Evolutionary conservation across 2,329 filamentous ascomycete genomes (phyloP), one percentile per base, ranked within the genome.

Genomic region (Fusarium chlamydosporum): DNA sequence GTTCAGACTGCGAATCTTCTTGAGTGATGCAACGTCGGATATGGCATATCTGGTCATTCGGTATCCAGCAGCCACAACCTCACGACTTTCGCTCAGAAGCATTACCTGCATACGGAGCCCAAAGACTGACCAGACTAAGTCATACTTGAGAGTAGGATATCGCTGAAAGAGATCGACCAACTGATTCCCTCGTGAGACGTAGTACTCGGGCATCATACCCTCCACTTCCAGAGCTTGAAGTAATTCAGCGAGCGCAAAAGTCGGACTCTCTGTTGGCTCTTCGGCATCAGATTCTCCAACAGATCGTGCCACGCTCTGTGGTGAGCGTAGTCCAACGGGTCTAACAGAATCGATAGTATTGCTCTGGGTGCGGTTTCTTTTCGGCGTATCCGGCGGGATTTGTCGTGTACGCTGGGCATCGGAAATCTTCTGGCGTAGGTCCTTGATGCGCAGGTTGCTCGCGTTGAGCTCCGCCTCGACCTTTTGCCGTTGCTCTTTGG

Each of bases 121-220:
- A 79, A 99, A 99, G 2, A 97, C 90, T 6, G 94, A 92, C 96
- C 96, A 99, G 2, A 93, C 94, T 48, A 99, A 82, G 79, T 99
- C 96, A 78, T 98, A 97, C 77, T 99, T 99, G 59, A 99, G 85
- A 2, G 93, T 95, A 2, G 94, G 93, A 79, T 98, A 89, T 54
- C 93, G 88, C 78, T 95, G 97, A 81, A 99, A 97, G n/a, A 99
- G 84, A 66, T 96, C 92, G n/a, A 98, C 96, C 10, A 99, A 85
- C 68, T 89, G 92, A 76, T 99, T 99, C 27, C 94, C 94, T 65
- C 93, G 89, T 62, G 92, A 92, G 53, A 99, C 95, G 76, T 99
- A 99, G 81, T 97, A 97, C 79, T 98, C 96, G 1, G 95, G 91
- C 42, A 89, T 88, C 89, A 97, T 92, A 27, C 92, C 93, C 76